These are phyloP conservation scores for Phytophthora colocasiae DNA, from an alignment of 352 stramenopile species.

Conservation along the genomic window DNA sequence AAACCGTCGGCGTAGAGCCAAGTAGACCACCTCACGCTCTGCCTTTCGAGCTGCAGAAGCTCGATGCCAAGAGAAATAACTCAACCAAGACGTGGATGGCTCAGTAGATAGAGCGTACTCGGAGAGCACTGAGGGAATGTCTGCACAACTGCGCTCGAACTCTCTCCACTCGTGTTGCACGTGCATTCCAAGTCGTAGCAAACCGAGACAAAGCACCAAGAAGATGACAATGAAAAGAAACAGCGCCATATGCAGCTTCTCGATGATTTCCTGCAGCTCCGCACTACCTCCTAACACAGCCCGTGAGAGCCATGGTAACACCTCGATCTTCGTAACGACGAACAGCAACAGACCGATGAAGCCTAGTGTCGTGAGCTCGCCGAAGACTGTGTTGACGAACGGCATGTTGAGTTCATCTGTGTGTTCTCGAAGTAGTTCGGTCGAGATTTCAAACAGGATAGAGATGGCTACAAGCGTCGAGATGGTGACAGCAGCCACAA, in stretches of 20 bases:
- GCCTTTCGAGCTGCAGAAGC: constrained; percentile 41
- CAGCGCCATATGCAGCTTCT: constrained; percentile 81
- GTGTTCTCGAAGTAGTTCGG: constrained; percentile 51
- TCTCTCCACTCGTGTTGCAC: constrained; percentile 78
- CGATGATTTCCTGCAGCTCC: constrained; percentile 77
- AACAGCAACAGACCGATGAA: constrained; percentile 75
- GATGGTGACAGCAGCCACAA: constrained; percentile 63
- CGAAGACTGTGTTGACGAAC: constrained; percentile 74
- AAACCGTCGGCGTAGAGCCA: constrained; percentile 68
- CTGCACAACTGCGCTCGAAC: constrained; percentile 63
- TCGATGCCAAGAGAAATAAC: constrained; percentile 46
- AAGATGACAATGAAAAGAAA: constrained; percentile 89
- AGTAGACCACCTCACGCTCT: constrained; percentile 69
- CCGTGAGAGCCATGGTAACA: constrained; percentile 55
- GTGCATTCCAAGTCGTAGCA: constrained; percentile 69
- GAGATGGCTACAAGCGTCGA: constrained; percentile 65
- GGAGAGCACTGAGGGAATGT: constrained; percentile 64
- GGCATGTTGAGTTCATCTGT: constrained; percentile 79
- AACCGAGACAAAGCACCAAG: constrained; percentile 64
- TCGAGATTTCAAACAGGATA: constrained; percentile 65
- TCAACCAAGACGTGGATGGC: constrained; percentile 40
- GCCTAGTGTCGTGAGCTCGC: constrained; percentile 75
- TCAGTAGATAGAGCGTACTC: constrained; percentile 69
- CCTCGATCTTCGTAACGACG: constrained; percentile 69
- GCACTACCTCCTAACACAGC: constrained; percentile 46